phyloP scores from a whole-genome alignment of 805 yeast genomes.

The Cyberlindnera subsufficiens region DNA sequence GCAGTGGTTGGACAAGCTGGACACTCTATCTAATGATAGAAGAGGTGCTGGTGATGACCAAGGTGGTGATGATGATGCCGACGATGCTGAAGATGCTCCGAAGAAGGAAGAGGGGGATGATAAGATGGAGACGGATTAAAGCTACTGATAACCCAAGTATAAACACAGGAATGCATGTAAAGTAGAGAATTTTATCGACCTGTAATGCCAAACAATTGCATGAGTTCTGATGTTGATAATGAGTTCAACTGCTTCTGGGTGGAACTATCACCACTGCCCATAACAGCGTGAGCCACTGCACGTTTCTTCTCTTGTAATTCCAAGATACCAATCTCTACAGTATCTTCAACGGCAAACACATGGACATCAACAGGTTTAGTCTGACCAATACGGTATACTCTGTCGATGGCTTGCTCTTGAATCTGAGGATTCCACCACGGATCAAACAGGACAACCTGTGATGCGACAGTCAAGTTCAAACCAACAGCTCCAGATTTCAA shows the following conservation, averaged over 20 bases:
- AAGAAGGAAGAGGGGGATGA: slow-evolving; percentile 22
- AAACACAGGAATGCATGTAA: background rate
- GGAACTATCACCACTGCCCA: slow-evolving; percentile 59
- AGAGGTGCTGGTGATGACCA: slow-evolving; percentile 25
- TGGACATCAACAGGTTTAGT: slow-evolving; percentile 60
- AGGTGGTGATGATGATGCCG: slow-evolving; percentile 13
- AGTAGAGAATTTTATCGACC: background rate
- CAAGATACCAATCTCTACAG: slow-evolving; percentile 82
- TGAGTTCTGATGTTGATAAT: slow-evolving; percentile 23
- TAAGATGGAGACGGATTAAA: slow-evolving; percentile 31
- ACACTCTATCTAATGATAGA: slow-evolving; percentile 56
- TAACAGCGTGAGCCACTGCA: slow-evolving; percentile 65
- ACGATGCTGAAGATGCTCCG: slow-evolving; percentile 9
- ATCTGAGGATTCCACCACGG: slow-evolving; percentile 96
- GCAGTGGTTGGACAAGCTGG: slow-evolving; percentile 75
- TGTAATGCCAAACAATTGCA: slow-evolving; percentile 7
- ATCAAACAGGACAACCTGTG: slow-evolving; percentile 80
- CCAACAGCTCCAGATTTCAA: slow-evolving; percentile 94
- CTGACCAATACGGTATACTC: slow-evolving; percentile 92
- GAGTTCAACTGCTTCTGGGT: slow-evolving; percentile 56
- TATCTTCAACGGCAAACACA: slow-evolving; percentile 68
- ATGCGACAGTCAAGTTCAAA: slow-evolving; percentile 75
- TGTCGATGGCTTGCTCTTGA: slow-evolving; percentile 85
- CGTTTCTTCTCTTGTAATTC: slow-evolving; percentile 76
- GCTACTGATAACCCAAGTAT: no score